Conservation (phyloP, 139 green algal genomes). For the Chlamydomonas incerta region DNA sequence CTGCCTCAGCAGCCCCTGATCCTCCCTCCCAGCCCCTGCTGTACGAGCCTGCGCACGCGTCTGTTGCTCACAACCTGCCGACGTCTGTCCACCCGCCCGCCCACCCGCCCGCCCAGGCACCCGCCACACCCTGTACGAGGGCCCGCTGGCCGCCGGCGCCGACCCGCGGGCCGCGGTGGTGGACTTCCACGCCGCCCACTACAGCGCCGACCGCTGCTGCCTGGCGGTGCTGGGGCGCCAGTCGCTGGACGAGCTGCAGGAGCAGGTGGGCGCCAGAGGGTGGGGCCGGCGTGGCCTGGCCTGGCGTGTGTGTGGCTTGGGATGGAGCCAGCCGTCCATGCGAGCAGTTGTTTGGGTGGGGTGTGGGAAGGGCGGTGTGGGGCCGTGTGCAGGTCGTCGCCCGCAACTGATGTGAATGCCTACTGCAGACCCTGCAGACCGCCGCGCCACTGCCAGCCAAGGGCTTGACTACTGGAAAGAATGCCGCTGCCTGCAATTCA, state of each 20-base stretch:
- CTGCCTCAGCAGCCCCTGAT: too few relatives aligned
- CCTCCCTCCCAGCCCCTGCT: not conserved
- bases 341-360: too few relatives aligned
- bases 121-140: slow-evolving; percentile 61
- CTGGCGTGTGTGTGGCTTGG: not conserved
- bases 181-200: slow-evolving; percentile 76
- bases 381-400: too few relatives aligned
- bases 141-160: slow-evolving; percentile 44
- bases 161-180: slow-evolving; percentile 67
- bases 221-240: slow-evolving; percentile 71
- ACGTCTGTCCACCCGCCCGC: not conserved
- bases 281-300: not conserved
- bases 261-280: slow-evolving; percentile 54
- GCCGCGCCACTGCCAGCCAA: too few relatives aligned
- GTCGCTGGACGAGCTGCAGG: slow-evolving; percentile 80
- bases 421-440: too few relatives aligned
- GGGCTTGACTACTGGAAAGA: too few relatives aligned
- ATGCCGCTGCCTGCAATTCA: too few relatives aligned
- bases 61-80: too few relatives aligned
- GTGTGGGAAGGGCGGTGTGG: too few relatives aligned
- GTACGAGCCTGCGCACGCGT: too few relatives aligned
- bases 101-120: slow-evolving; percentile 23
- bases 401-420: too few relatives aligned
- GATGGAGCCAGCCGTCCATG: too few relatives aligned
- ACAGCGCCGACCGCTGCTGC: slow-evolving; percentile 83